Evolutionary conservation across 2,329 filamentous ascomycete genomes (phyloP), one percentile per base, ranked within the genome.

Genomic region (Aquanectria penicillioides): DNA sequence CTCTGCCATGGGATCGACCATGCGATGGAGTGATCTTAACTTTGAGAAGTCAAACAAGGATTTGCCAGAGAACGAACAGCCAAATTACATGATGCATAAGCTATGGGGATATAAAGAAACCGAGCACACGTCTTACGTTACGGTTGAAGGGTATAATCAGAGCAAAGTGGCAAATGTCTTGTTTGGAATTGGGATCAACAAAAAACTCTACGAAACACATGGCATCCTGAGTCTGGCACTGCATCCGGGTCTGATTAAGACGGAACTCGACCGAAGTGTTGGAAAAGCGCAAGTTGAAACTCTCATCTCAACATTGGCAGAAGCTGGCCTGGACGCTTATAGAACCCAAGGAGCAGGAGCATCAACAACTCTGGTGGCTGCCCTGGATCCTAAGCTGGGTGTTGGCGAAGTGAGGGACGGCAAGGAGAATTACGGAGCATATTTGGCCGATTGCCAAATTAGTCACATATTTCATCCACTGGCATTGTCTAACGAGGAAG

Each of bases 1-100:
- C 22, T 79, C 78, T 3, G 73, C 82, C 63, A 69, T 72, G 15
- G 36, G 78, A 12, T 66, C 69, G 2, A 73, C 73, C 6, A 67
- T 82, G 20, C 69, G 78, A 6, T 81, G 77, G 64, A 72, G 74
- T 50, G 79, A 82, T 65, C 74, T 70, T 31, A 78, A 79, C 38
- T 81, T 81, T 59, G 70, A 75, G 20, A 77, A 75, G 60, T 44
- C 25, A 47, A 65, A 63, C 54, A 51, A 57, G 38, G 60, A 66
- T 13, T 57, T 68, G 4, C 66, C 66, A 3, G 52, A 54, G 5
- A 53, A 18, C 2, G 66, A 69, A 34, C 57, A 65, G 56, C 65
- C 63, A 4, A 9, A 15, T 3, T 52, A 57, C 18, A 12, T 43
- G 6, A 20, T 61, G 17, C 22, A 61, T 13, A 44, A 59, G 31